Percentiles rank a stretch among this genome's conserved stretches.
Conservation (phyloP, 2,329 filamentous ascomycete species). For the Aspergillus tanneri region DNA sequence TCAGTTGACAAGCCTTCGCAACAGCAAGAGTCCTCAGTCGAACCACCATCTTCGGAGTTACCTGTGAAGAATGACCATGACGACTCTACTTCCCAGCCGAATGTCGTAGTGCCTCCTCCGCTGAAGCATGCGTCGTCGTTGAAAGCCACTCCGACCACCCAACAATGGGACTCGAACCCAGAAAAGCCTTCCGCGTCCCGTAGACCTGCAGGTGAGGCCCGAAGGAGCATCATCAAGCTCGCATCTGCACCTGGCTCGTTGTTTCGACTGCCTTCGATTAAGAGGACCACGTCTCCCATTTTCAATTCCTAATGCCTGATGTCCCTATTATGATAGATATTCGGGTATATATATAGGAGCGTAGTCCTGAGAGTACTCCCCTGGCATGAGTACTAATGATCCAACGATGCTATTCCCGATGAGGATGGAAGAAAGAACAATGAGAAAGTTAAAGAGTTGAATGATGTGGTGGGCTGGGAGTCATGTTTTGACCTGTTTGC, state of each 20-base stretch:
- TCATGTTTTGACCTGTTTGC: too few species aligned
- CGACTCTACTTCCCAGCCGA: conserved; percentile 13
- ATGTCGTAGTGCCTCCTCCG: conserved; percentile 18
- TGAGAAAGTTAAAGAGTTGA: too few species aligned
- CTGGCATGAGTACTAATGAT: too few species aligned
- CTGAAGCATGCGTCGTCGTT: conserved; percentile 10
- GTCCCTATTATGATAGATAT: too few species aligned
- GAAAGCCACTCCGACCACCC: conserved; percentile 7
- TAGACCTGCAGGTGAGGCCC: neutral
- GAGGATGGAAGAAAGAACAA: too few species aligned
- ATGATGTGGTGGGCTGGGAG: too few species aligned
- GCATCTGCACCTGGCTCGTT: neutral
- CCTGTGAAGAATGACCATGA: conserved; percentile 3
- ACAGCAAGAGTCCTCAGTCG: neutral
- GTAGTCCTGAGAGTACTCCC: too few species aligned
- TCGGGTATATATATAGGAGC: too few species aligned
- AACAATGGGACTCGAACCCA: neutral
- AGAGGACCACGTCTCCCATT: conserved; percentile 17
- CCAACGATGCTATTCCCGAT: too few species aligned
- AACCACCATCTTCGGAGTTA: neutral
- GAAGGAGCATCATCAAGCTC: neutral
- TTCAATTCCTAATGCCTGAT: conserved; percentile 12
- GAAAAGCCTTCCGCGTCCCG: neutral
- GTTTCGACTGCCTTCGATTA: conserved; percentile 17
- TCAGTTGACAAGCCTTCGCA: neutral